Base-by-base conservation (phyloP, 306 rosid genomes). In the Styphnolobium japonicum region DNA sequence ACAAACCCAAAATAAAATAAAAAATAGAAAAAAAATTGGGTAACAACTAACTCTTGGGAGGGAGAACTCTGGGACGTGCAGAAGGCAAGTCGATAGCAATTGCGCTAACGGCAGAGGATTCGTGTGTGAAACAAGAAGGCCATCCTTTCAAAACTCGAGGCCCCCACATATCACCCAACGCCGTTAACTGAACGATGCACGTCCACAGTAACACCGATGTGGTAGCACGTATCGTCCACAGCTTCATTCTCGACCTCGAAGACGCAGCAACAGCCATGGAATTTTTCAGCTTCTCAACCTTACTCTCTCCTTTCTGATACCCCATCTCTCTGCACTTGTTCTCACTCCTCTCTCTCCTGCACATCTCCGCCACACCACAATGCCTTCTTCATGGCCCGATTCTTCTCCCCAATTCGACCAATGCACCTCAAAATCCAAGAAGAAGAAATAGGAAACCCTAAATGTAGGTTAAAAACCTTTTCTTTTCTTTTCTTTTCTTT, bases 121-220 rank as follows among this genome's bases (percentile, higher is more conserved):
- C 97, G 53, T 86, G 90, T 3, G 91, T 67, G 75, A 92, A 94
- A 71, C 98, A 94, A 39, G 98, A 89, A 29, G 98, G 98, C 98
- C 97, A 94, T 1, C 98, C 98, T 73, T 91, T 94, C 90, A 94
- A 84, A 81, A 89, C 97, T 80, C 95, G 86, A 16, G 98, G 97
- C 29, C 96, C 97, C 98, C 97, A 94, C 86, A 80, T 78, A 62
- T 94, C 94, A 19, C 98, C 94, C 72, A 94, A 84, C 15, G 97
- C 91, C 55, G 93, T 94, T 80, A 94, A 85, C 91, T 94, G 98
- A 58, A 94, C 97, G 21, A 94, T 19, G 60, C 98, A 90, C 52
- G 94, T 94, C 98, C 97, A 94, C 36, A 94, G 87, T 80, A 94
- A 73, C 73, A 92, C 88, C 71, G 97, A 90, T 45, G 94, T 87